Conservation (phyloP, 1,284 basidiomycete species). For the Neotropicomus parvogracilis region DNA sequence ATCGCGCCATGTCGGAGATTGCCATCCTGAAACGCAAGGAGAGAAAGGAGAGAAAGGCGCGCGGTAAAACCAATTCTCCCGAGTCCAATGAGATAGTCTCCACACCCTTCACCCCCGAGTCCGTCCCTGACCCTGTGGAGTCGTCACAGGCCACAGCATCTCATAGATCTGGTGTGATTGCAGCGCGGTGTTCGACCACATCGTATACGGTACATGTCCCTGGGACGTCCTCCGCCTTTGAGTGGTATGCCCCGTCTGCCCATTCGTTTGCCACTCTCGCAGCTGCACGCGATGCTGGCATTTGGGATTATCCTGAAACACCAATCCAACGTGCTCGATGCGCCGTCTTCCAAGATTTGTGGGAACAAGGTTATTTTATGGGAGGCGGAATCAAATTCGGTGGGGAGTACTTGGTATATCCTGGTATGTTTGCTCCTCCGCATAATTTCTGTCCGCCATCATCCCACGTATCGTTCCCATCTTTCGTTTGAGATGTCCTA, state of each 20-base stretch:
- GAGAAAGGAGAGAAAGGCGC: slow-evolving; percentile 48
- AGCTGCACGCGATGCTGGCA: slow-evolving; percentile 58
- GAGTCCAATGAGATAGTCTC: slow-evolving; percentile 22
- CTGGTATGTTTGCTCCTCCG: slow-evolving; percentile 54
- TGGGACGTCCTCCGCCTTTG: slow-evolving; percentile 53
- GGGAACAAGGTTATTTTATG: slow-evolving; percentile 81
- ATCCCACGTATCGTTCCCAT: not conserved
- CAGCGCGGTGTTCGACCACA: slow-evolving; percentile 15
- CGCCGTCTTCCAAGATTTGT: slow-evolving; percentile 76
- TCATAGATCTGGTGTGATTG: slow-evolving; percentile 1
- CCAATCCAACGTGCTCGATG: slow-evolving; percentile 68
- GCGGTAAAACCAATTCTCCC: not conserved
- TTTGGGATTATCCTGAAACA: slow-evolving; percentile 77
- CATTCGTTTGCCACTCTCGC: slow-evolving; percentile 54
- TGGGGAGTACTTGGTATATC: slow-evolving; percentile 94
- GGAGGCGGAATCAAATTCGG: slow-evolving; percentile 91
- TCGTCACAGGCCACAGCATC: slow-evolving; percentile 5
- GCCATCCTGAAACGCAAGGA: slow-evolving; percentile 68
- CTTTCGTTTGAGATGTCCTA: slow-evolving; percentile 4
- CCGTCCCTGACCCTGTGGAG: slow-evolving; percentile 10
- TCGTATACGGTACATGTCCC: slow-evolving; percentile 60
- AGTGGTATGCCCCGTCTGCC: slow-evolving; percentile 55
- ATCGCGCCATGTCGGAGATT: slow-evolving; percentile 53
- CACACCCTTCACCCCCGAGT: slow-evolving; percentile 18
- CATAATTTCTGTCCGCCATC: not conserved